Conservation (phyloP, 192 early-diverging fungal genomes). For the Rhizoclosmatium sp. region DNA sequence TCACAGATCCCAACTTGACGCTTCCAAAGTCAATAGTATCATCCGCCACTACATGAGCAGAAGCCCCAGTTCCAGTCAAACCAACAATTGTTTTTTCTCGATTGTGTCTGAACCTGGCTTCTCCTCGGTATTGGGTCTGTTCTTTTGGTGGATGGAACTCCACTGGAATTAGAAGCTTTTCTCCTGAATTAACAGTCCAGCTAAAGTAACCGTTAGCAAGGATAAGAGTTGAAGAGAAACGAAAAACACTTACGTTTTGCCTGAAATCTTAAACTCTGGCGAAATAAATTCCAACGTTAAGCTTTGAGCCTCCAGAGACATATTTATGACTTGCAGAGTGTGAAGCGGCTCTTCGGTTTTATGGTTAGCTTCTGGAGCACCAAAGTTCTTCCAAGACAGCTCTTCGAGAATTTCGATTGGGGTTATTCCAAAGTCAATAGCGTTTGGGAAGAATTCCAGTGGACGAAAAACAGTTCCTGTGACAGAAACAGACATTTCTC, state of each 20-base stretch:
- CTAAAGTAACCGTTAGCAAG: neutral
- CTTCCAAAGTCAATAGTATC: slow-evolving; percentile 62
- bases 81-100: slow-evolving; percentile 51
- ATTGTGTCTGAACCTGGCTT: slow-evolving; percentile 63
- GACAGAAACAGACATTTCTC: slow-evolving; percentile 49
- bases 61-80: slow-evolving; percentile 64
- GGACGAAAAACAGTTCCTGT: slow-evolving; percentile 55
- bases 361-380: slow-evolving; percentile 23
- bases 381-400: slow-evolving; percentile 31
- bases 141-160: slow-evolving; percentile 67
- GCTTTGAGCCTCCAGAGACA: slow-evolving; percentile 65
- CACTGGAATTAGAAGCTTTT: slow-evolving; percentile 59
- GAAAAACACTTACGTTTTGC: slow-evolving; percentile 39
- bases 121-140: slow-evolving; percentile 65
- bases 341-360: slow-evolving; percentile 31
- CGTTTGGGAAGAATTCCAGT: slow-evolving; percentile 61
- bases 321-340: slow-evolving; percentile 57
- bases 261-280: slow-evolving; percentile 59
- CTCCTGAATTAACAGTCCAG: slow-evolving; percentile 62
- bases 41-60: slow-evolving; percentile 60
- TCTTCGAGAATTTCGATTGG: slow-evolving; percentile 52
- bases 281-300: slow-evolving; percentile 56
- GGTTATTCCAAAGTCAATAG: slow-evolving; percentile 61
- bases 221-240: neutral
- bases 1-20: slow-evolving; percentile 54